phyloP scores from a whole-genome alignment of 345 rosid genomes.

The Abelmoschus esculentus region DNA sequence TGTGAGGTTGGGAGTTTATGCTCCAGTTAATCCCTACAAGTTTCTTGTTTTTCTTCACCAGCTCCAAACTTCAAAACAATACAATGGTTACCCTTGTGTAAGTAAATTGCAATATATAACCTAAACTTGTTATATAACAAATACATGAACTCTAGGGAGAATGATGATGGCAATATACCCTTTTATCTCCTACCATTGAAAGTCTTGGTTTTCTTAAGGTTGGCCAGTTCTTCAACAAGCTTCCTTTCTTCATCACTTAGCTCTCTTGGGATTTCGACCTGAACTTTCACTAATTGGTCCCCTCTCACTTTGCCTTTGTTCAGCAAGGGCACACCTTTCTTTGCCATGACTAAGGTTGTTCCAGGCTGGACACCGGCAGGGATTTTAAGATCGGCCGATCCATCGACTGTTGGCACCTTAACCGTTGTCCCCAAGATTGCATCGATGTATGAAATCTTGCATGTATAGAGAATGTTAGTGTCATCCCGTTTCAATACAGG shows the following conservation, averaged over 20 bases:
- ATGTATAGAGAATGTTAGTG: constrained; percentile 29
- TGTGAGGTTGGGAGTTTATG: too few species aligned
- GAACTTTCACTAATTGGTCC: constrained; percentile 2
- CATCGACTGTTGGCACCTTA: constrained; percentile 37
- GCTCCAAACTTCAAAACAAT: too few species aligned
- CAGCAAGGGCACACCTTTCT: constrained; percentile 13
- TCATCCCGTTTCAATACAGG: constrained; percentile 31
- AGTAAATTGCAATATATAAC: too few species aligned
- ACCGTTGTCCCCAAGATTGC: constrained; percentile 35
- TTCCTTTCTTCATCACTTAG: constrained; percentile 2
- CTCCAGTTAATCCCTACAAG: not conserved
- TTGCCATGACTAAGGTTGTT: constrained; percentile 33
- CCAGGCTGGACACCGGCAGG: constrained; percentile 34
- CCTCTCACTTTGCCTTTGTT: not conserved
- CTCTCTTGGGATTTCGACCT: not conserved
- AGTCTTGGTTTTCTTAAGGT: constrained; percentile 31
- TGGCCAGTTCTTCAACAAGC: constrained; percentile 31
- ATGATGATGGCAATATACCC: not conserved
- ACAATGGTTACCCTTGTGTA: too few species aligned
- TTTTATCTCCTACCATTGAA: constrained; percentile 7
- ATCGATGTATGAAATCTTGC: constrained; percentile 37
- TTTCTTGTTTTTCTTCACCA: not conserved
- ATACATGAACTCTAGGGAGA: not conserved
- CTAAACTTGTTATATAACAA: not conserved
- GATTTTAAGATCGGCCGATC: constrained; percentile 31